Evolutionary conservation across 345 rosid genomes (phyloP).

Genomic region (Acer negundo): DNA sequence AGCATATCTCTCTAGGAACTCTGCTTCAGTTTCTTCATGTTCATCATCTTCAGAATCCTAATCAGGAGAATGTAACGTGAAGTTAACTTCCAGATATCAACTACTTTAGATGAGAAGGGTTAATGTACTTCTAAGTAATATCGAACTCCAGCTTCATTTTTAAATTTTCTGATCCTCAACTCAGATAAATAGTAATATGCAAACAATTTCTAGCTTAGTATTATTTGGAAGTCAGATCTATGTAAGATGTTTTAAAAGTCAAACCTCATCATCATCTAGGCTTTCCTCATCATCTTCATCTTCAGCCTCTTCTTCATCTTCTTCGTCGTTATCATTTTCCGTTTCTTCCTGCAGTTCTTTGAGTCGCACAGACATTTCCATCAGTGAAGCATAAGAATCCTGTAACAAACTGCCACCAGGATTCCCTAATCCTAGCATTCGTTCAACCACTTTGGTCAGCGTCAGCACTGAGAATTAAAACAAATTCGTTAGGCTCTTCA

Average conservation of each 20-base stretch:
- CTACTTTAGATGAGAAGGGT: background rate
- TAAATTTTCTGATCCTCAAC: background rate
- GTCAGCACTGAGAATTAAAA: conserved; percentile 56
- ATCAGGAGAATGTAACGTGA: conserved; percentile 9
- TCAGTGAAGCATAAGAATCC: conserved; percentile 57
- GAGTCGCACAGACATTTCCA: conserved; percentile 54
- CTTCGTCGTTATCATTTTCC: conserved; percentile 52
- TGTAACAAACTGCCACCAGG: conserved; percentile 38
- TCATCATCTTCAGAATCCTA: conserved; percentile 86
- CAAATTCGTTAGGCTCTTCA: conserved; percentile 5
- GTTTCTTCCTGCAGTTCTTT: conserved; percentile 60
- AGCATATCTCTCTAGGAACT: conserved; percentile 85
- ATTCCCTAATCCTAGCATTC: conserved; percentile 49
- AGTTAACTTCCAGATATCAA: conserved; percentile 1
- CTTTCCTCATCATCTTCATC: conserved; percentile 37
- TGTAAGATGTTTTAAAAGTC: background rate
- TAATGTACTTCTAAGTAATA: background rate
- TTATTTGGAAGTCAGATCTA: background rate
- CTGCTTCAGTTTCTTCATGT: conserved; percentile 80
- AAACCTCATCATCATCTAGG: conserved; percentile 58
- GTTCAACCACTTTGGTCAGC: conserved; percentile 59
- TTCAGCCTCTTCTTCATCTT: conserved; percentile 50
- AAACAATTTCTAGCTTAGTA: background rate
- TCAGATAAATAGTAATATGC: background rate
- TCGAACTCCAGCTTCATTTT: background rate